Conservation (phyloP, 441 rosid genomes). For the Euphorbia schlechtendalii region DNA sequence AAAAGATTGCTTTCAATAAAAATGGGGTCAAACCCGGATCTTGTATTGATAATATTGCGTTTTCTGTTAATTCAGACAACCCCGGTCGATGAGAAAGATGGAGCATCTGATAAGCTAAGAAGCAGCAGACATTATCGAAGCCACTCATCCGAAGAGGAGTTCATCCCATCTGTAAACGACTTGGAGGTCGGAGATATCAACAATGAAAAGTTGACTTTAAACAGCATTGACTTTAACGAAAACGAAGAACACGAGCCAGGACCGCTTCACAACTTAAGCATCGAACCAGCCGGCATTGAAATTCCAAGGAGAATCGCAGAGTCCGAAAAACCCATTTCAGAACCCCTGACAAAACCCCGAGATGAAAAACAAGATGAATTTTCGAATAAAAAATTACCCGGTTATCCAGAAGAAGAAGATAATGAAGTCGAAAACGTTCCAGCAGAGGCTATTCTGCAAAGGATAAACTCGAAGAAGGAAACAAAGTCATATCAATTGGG, state of each 20-base stretch:
- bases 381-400: background rate
- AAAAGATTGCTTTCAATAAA: background rate
- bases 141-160: slow-evolving; percentile 52
- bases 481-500: slow-evolving; percentile 69
- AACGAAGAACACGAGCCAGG: slow-evolving; percentile 20
- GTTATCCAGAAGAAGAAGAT: slow-evolving; percentile 31
- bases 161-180: slow-evolving; percentile 23
- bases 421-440: slow-evolving; percentile 35
- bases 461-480: slow-evolving; percentile 69
- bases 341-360: slow-evolving; percentile 25
- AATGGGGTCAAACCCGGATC: background rate
- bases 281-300: slow-evolving; percentile 37
- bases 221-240: slow-evolving; percentile 20
- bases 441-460: slow-evolving; percentile 50
- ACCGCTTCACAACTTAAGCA: slow-evolving; percentile 20
- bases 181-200: slow-evolving; percentile 27
- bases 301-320: slow-evolving; percentile 29
- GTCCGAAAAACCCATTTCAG: slow-evolving; percentile 13
- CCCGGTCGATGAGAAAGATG: slow-evolving; percentile 55
- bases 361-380: slow-evolving; percentile 24
- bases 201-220: slow-evolving; percentile 20
- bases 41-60: slow-evolving; percentile 16
- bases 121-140: slow-evolving; percentile 42
- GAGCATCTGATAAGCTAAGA: slow-evolving; percentile 30
- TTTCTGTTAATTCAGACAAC: slow-evolving; percentile 43